These are phyloP conservation scores for Trifolium subterraneum DNA, from an alignment of 306 rosid species.

Conservation along the genomic window DNA sequence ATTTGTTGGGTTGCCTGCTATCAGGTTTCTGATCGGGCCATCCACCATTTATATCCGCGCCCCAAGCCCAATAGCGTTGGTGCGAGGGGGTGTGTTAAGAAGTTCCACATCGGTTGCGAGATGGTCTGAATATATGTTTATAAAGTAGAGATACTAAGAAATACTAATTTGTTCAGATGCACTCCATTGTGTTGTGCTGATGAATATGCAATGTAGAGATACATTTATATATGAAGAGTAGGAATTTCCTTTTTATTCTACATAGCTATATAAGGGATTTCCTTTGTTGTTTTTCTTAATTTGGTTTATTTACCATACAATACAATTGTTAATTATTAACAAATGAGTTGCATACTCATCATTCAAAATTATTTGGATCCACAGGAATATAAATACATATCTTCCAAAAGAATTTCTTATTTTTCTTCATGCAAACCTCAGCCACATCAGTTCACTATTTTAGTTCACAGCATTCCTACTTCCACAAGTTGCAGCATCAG, in stretches of 20 bases:
- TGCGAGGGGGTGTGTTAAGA: too few relatives aligned
- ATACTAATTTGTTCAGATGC: conserved; percentile 7
- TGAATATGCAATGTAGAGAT: not conserved
- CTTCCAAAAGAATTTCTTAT: conserved; percentile 72
- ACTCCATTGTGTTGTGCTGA: not conserved
- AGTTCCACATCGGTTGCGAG: too few relatives aligned
- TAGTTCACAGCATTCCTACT: conserved; percentile 77
- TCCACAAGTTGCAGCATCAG: conserved; percentile 56
- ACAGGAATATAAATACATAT: conserved; percentile 80
- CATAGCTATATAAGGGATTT: too few relatives aligned
- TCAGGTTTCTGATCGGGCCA: too few relatives aligned
- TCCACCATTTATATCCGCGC: too few relatives aligned
- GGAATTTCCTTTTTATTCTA: not conserved
- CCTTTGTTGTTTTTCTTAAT: not conserved
- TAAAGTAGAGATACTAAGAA: too few relatives aligned
- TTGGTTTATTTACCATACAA: conserved; percentile 29
- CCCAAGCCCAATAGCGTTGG: too few relatives aligned
- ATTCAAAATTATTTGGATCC: conserved; percentile 26
- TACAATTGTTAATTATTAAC: conserved; percentile 17
- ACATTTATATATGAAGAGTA: not conserved
- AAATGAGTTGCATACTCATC: conserved; percentile 41
- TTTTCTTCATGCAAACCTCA: conserved; percentile 81
- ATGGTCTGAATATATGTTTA: too few relatives aligned
- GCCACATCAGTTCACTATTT: conserved; percentile 87
- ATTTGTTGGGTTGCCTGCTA: too few relatives aligned